Base-by-base conservation (phyloP, 441 rosid species). In the Pelargonium myrrhifolium region DNA sequence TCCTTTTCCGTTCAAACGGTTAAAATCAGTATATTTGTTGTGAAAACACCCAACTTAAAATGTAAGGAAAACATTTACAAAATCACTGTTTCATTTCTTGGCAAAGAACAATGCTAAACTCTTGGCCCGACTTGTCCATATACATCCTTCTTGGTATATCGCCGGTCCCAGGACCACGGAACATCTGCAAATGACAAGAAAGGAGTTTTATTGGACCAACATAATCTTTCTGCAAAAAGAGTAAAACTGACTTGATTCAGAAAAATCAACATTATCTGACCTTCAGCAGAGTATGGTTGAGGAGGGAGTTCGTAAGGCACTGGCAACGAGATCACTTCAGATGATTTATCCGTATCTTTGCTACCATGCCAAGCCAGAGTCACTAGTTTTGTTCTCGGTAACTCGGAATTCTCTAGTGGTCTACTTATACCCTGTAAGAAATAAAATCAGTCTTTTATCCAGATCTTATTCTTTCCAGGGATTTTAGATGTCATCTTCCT, bases 121-220 rank as follows among this genome's bases (percentile, higher is more conserved):
- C 89, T 83, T 0, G 96, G 96, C 96, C 99, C 88, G 75, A 84
- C 85, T 76, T 87, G 96, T 51, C 99, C 93, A n/a, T 84, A 85
- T 59, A 88, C 95, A 76, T 91, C 99, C 81, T 84, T 88, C 79
- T 89, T 79, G 37, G 55, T 75, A 78, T 94, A 89, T 58, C 67
- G 77, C 70, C 91, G 77, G 77, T 91, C 97, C 99, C 99, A 89
- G 22, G 91, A 94, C 97, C 96, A 91, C 0, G 99, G 96, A 56
- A 86, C 81, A 77, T 94, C 99, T 91, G 90, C 68, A 74, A 37
- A 64, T 11, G 51, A 69, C 28, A 56, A 26, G 59, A 17, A 51
- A 28, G 18, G 43, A 63, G 68, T 76, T 8, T 56, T 59, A 70
- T 43, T 28, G 31, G 31, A 28, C 31, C 4, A 3, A 28, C 31